Evolutionary conservation across 192 early-diverging fungal species (phyloP), one percentile per base, ranked within the genome.

Genomic region (Mortierella claussenii): DNA sequence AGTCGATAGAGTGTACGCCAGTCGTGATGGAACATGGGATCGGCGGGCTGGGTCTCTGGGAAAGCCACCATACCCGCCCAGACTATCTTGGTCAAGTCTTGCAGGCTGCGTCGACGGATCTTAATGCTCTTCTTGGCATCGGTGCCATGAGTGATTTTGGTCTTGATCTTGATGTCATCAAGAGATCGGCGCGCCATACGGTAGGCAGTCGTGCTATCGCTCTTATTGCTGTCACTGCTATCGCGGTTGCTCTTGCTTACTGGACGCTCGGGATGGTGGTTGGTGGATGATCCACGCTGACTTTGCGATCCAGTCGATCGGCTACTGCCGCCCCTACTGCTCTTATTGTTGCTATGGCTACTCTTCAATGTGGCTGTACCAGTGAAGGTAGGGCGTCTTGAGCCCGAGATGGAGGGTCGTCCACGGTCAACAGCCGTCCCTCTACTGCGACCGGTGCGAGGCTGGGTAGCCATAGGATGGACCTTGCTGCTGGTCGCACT

Each of bases 1-100:
- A 65, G 50, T 18, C 71, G 62, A 18, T 76, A 76, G 27, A 66
- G 55, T 37, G 73, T 61, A 2, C 65, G 63, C 65, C 73, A 67
- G 56, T 76, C 73, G 18, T 66, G 63, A 20, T 48, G 48, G 27
- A 23, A 24, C 18, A 61, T 7, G 2, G 50, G 1, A 34, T 66
- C 64, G 0, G 36, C 43, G 6, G 57, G 24, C 30, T 60, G 56
- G 3, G 51, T 60, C 58, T 76, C 64, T 48, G 56, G 71, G 17
- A 60, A 60, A 3, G 64, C 63, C 4, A 66, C 51, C 71, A 76
- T 76, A 2, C 71, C 71, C 0, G 49, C 57, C 71, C 71, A 60
- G 8, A 56, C 51, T 44, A 65, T 46, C 26, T 54, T n/a, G n/a
- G 13, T 23, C 46, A n/a, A 20, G 6, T 48, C 46, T 13, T 40